These are phyloP conservation scores for Talaromyces wortmannii DNA, from an alignment of 495 filamentous ascomycete genomes.

Conservation along the genomic window DNA sequence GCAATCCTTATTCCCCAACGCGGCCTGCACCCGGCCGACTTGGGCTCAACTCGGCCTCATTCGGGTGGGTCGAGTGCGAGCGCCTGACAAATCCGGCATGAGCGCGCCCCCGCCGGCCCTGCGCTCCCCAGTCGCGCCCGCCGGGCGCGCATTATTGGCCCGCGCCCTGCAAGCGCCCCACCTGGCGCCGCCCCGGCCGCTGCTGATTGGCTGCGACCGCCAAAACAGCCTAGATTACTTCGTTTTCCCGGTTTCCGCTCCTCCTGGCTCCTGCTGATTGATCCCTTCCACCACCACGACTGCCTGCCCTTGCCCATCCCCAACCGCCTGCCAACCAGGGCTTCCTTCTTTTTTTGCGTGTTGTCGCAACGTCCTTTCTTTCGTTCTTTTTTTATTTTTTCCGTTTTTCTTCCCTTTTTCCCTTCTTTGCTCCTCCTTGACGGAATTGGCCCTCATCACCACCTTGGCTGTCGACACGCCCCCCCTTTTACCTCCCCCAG, in stretches of 20 bases:
- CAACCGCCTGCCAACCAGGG: not conserved
- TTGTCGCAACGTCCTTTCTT: constrained; percentile 25
- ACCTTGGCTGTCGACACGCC: too few relatives aligned
- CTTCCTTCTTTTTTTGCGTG: constrained; percentile 29
- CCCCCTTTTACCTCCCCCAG: constrained; percentile 5
- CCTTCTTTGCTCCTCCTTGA: not conserved
- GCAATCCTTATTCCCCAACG: too few relatives aligned
- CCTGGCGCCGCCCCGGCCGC: not conserved
- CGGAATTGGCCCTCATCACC: not conserved
- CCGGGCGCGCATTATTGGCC: too few relatives aligned
- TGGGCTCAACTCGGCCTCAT: not conserved
- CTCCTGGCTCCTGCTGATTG: constrained; percentile 5
- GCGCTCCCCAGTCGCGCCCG: too few relatives aligned
- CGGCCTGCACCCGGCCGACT: too few relatives aligned
- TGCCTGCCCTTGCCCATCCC: constrained; percentile 34
- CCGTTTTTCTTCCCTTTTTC: constrained; percentile 4
- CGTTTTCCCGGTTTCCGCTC: constrained; percentile 11
- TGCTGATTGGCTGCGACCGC: constrained; percentile 7
- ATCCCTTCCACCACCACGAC: constrained; percentile 16
- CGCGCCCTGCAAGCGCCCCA: too few relatives aligned
- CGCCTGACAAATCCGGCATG: not conserved
- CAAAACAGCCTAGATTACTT: constrained; percentile 4
- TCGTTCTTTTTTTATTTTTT: constrained; percentile 5
- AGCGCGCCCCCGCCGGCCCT: too few relatives aligned
- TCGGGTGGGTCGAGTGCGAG: not conserved